Conservation (phyloP, 352 stramenopile species). For the Thalassiosira hispida region DNA sequence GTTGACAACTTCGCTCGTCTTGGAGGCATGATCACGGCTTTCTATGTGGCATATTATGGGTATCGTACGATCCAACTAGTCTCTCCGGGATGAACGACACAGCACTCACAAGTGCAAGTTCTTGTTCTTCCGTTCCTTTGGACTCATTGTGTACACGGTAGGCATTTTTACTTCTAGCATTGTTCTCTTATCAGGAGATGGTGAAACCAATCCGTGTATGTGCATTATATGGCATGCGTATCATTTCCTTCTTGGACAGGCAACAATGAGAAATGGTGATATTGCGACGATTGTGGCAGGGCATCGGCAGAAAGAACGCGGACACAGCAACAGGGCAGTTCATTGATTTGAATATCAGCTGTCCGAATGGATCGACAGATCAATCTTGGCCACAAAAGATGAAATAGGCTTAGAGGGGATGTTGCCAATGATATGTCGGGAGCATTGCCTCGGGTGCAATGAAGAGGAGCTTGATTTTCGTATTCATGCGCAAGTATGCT, state of each 20-base stretch:
- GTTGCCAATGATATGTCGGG: conserved; percentile 48
- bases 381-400: conserved; percentile 41
- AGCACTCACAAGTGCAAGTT: conserved; percentile 55
- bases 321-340: conserved; percentile 49
- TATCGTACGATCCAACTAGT: conserved; percentile 74
- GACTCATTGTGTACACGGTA: conserved; percentile 65
- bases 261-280: conserved; percentile 80
- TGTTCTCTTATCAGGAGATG: conserved; percentile 68
- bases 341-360: conserved; percentile 49
- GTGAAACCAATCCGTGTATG: conserved; percentile 68
- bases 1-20: conserved; percentile 88
- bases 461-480: no score
- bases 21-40: conserved; percentile 79
- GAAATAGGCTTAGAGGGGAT: conserved; percentile 46
- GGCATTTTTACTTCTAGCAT: conserved; percentile 69
- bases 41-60: conserved; percentile 70
- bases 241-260: conserved; percentile 76
- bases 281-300: conserved; percentile 80
- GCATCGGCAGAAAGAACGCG: conserved; percentile 45
- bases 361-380: conserved; percentile 38
- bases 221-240: conserved; percentile 81
- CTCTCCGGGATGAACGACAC: conserved; percentile 52
- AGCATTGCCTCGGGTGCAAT: conserved; percentile 50
- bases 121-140: conserved; percentile 69
- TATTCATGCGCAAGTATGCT: no score